A percentile compares a stretch with the other conserved stretches of the same genome.
Evolutionary conservation across 2,329 filamentous ascomycete species (phyloP).

Genomic region (Phialophora tarda): DNA sequence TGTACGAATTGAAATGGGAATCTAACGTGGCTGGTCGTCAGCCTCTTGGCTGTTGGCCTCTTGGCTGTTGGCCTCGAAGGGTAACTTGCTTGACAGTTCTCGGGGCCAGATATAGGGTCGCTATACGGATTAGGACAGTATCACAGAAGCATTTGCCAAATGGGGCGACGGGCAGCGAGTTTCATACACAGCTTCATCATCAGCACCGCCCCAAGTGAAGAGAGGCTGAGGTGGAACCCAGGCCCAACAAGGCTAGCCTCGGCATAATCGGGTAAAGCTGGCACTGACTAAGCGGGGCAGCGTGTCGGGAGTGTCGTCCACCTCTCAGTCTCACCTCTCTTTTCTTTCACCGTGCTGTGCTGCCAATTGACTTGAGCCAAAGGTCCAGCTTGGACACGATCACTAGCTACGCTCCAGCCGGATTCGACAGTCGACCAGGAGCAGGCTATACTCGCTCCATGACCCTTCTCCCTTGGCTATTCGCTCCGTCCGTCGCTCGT

Average conservation of each 20-base stretch:
- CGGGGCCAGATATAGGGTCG: conserved; percentile 21
- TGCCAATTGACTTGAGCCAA: neutral
- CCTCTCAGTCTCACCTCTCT: neutral
- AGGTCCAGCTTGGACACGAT: neutral
- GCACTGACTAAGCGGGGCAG: conserved; percentile 26
- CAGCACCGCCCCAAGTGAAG: conserved; percentile 24
- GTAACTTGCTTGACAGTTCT: neutral
- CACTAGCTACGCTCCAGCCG: neutral
- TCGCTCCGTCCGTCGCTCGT: neutral
- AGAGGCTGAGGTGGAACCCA: conserved; percentile 27
- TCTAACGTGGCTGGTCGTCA: conserved; percentile 23
- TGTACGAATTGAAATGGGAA: conserved; percentile 9
- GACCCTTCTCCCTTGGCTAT: neutral
- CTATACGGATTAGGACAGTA: conserved; percentile 17
- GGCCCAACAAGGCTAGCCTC: conserved; percentile 25
- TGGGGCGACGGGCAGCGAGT: conserved; percentile 18
- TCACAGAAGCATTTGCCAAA: conserved; percentile 2
- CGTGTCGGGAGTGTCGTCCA: neutral
- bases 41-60: conserved; percentile 17
- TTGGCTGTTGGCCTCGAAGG: conserved; percentile 4
- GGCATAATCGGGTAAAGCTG: conserved; percentile 15
- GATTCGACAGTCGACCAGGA: neutral
- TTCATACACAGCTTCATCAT: conserved; percentile 7
- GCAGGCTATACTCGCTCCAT: neutral
- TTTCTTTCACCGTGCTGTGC: neutral